A percentile compares a stretch with the other conserved stretches of the same genome.
phyloP scores from a whole-genome alignment of 2,329 filamentous ascomycete genomes.

The Madurella fahalii region DNA sequence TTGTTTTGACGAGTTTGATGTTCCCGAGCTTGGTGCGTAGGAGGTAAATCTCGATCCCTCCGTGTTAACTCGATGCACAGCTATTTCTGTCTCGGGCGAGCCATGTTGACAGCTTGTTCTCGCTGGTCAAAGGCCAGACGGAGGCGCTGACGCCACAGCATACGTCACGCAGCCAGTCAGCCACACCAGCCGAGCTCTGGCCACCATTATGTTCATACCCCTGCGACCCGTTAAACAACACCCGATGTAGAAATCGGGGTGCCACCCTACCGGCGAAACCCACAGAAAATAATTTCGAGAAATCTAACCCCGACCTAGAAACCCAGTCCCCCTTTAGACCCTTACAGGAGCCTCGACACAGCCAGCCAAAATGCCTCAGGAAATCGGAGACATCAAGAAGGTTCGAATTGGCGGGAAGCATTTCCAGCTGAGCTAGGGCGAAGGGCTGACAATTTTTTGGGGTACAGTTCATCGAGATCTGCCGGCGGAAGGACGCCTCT shows the following conservation, averaged over 20 bases:
- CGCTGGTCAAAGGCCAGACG: neutral
- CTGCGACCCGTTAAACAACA: constrained; percentile 7
- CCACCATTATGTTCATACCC: neutral
- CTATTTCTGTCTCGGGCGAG: neutral
- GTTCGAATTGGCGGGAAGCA: constrained; percentile 36
- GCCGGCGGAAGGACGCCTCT: constrained; percentile 97
- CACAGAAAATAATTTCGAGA: constrained; percentile 30
- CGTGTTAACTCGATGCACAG: no score
- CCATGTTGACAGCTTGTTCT: neutral
- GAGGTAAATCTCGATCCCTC: neutral
- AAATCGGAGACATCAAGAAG: constrained; percentile 97
- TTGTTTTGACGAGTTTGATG: neutral
- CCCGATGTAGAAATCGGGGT: constrained; percentile 14
- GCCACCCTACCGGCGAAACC: constrained; percentile 18
- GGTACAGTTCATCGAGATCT: constrained; percentile 98
- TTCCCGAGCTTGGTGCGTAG: neutral
- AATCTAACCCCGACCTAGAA: constrained; percentile 23
- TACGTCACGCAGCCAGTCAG: constrained; percentile 15
- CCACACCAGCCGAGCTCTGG: constrained; percentile 8
- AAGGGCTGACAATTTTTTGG: constrained; percentile 22
- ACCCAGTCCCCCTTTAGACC: constrained; percentile 20
- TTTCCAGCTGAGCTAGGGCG: neutral
- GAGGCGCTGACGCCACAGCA: constrained; percentile 11
- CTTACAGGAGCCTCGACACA: constrained; percentile 28
- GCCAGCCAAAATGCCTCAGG: constrained; percentile 87